These are phyloP conservation scores for Stephanodiscus minutulus DNA, from an alignment of 108 stramenopile species.

Conservation along the genomic window DNA sequence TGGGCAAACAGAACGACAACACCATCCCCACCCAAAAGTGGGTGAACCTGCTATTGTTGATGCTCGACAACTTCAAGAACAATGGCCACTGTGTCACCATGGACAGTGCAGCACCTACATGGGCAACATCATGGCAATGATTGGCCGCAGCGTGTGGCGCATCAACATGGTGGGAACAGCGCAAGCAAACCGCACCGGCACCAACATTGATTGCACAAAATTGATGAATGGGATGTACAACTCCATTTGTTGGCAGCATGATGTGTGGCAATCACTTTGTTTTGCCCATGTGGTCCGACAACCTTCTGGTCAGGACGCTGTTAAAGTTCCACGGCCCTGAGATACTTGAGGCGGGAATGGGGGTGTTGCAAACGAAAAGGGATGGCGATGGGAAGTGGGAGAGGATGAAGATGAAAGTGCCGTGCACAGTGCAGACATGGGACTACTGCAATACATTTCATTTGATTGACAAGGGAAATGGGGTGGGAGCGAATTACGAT, in stretches of 20 bases:
- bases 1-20: background rate
- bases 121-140: slow-evolving; percentile 8
- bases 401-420: background rate
- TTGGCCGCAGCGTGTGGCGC: slow-evolving; percentile 14
- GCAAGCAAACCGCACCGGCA: no score
- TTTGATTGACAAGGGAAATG: no score
- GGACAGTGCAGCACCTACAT: no score
- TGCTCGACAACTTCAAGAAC: slow-evolving; percentile 18
- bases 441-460: no score
- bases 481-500: background rate
- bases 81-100: slow-evolving; percentile 6
- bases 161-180: no score
- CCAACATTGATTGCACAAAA: background rate
- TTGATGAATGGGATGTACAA: background rate
- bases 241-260: background rate
- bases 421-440: no score
- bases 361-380: background rate
- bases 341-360: background rate
- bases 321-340: slow-evolving; percentile 4
- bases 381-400: background rate
- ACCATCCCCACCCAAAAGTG: no score
- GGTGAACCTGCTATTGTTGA: slow-evolving; percentile 4
- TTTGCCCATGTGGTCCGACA: slow-evolving; percentile 6
- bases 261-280: background rate
- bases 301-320: background rate